Conservation (phyloP, 306 rosid genomes). For the Castanopsis chinensis region DNA sequence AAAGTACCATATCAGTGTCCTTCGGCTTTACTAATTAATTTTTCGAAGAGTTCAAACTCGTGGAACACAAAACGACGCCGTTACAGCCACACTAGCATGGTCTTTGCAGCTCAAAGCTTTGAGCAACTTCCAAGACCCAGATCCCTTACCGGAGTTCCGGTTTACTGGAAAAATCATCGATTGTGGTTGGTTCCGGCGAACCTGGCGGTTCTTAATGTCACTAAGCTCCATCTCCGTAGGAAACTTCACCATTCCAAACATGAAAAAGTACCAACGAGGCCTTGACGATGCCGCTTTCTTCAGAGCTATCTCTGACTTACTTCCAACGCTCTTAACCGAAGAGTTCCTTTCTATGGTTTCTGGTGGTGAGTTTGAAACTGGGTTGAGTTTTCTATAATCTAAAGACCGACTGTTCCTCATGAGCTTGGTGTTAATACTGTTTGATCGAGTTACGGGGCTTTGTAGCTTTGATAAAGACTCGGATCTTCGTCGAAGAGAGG, state of each 20-base stretch:
- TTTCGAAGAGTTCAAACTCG: background rate
- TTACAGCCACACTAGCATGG: slow-evolving; percentile 57
- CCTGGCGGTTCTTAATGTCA: slow-evolving; percentile 70
- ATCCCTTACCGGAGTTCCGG: slow-evolving; percentile 57
- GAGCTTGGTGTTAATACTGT: slow-evolving; percentile 15
- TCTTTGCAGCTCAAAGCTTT: slow-evolving; percentile 82
- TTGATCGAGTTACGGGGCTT: slow-evolving; percentile 29
- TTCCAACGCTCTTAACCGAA: slow-evolving; percentile 20
- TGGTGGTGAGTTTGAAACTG: slow-evolving; percentile 7
- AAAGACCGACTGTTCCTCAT: slow-evolving; percentile 36
- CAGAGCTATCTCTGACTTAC: background rate
- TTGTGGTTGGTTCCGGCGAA: slow-evolving; percentile 43
- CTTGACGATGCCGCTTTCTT: background rate
- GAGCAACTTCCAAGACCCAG: slow-evolving; percentile 74
- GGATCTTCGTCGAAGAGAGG: slow-evolving; percentile 25
- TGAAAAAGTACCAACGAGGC: slow-evolving; percentile 3
- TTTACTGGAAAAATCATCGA: slow-evolving; percentile 30
- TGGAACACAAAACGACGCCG: slow-evolving; percentile 53
- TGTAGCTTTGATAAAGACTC: slow-evolving; percentile 35
- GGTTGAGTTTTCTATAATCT: slow-evolving; percentile 32
- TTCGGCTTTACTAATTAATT: accelerated
- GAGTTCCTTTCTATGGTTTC: slow-evolving; percentile 21
- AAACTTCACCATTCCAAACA: slow-evolving; percentile 56
- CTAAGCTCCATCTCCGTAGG: slow-evolving; percentile 83
- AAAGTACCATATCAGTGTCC: no score